These are phyloP conservation scores for Triticum dicoccoides DNA, from an alignment of 176 grass and related monocot species.

Conservation along the genomic window DNA sequence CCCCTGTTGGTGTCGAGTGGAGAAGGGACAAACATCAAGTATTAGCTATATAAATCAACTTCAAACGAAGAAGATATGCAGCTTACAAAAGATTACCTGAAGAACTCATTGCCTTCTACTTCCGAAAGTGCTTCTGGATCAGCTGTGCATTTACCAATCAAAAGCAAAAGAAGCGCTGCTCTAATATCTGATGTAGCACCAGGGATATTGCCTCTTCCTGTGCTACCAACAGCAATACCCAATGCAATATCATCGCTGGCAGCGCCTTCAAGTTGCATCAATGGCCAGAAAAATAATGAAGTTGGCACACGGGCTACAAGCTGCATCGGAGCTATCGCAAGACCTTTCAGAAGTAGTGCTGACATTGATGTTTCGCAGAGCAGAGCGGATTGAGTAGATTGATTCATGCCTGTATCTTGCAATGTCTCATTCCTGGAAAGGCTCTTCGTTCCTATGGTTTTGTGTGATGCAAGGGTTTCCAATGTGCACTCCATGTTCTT, in stretches of 20 bases:
- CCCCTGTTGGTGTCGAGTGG: conserved; percentile 49
- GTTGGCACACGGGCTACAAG: conserved; percentile 87
- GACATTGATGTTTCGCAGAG: conserved; percentile 78
- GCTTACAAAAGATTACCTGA: conserved; percentile 56
- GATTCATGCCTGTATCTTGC: conserved; percentile 38
- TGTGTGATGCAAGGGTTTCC: conserved; percentile 44
- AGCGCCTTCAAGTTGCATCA: conserved; percentile 96
- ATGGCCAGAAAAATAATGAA: conserved; percentile 91
- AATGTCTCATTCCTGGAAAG: conserved; percentile 45
- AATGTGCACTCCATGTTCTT: conserved; percentile 42
- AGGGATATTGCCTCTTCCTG: conserved; percentile 93
- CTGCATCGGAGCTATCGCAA: conserved; percentile 85
- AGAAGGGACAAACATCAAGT: conserved; percentile 15
- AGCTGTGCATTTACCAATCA: conserved; percentile 98
- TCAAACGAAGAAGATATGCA: background rate
- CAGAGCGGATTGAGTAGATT: conserved; percentile 38
- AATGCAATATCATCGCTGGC: conserved; percentile 97
- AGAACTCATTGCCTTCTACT: conserved; percentile 97
- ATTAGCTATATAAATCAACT: conserved; percentile 19
- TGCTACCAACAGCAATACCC: conserved; percentile 95
- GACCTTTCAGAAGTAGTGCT: conserved; percentile 81
- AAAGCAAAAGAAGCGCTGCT: conserved; percentile 82
- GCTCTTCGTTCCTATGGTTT: conserved; percentile 43
- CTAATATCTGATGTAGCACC: conserved; percentile 97
- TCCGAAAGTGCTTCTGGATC: conserved; percentile 84